Evolutionary conservation across 2,329 filamentous ascomycete species (phyloP).

Genomic region (Colletotrichum eremochloae): DNA sequence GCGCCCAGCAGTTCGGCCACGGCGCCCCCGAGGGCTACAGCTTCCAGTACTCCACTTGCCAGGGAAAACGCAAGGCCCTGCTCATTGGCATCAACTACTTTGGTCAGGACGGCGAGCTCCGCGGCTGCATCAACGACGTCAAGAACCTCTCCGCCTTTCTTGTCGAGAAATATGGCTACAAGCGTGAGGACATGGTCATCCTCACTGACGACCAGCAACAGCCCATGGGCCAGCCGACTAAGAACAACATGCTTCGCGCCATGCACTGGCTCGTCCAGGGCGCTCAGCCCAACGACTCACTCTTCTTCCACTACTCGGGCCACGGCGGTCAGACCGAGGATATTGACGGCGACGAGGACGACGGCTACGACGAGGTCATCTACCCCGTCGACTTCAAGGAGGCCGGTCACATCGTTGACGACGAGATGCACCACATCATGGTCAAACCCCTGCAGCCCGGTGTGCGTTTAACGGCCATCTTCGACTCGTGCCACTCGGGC

Average conservation of each 20-base stretch:
- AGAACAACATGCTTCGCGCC: constrained; percentile 79
- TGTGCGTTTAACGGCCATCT: constrained; percentile 86
- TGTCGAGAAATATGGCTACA: constrained; percentile 76
- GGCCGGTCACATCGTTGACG: constrained; percentile 81
- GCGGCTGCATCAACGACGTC: constrained; percentile 85
- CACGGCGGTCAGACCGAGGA: constrained; percentile 84
- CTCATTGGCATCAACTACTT: constrained; percentile 88
- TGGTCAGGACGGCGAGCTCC: constrained; percentile 77
- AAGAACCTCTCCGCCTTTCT: constrained; percentile 82
- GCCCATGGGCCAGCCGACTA: constrained; percentile 79
- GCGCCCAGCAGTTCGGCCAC: constrained; percentile 72
- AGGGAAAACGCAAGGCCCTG: constrained; percentile 78
- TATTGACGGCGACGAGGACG: constrained; percentile 80
- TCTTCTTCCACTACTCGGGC: constrained; percentile 84
- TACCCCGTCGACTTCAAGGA: constrained; percentile 81
- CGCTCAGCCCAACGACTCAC: constrained; percentile 79
- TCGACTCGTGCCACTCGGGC: constrained; percentile 85
- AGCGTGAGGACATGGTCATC: constrained; percentile 83
- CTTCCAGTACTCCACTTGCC: constrained; percentile 83
- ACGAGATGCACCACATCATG: constrained; percentile 83
- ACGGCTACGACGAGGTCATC: constrained; percentile 83
- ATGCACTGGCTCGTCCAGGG: constrained; percentile 82
- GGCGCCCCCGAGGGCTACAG: constrained; percentile 77
- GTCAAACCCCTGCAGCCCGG: constrained; percentile 84
- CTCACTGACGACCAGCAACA: constrained; percentile 82